A percentile compares a stretch with the other conserved stretches of the same genome.
Evolutionary conservation across 805 yeast genomes (phyloP).

Genomic region (Allodekkera sacchari): DNA sequence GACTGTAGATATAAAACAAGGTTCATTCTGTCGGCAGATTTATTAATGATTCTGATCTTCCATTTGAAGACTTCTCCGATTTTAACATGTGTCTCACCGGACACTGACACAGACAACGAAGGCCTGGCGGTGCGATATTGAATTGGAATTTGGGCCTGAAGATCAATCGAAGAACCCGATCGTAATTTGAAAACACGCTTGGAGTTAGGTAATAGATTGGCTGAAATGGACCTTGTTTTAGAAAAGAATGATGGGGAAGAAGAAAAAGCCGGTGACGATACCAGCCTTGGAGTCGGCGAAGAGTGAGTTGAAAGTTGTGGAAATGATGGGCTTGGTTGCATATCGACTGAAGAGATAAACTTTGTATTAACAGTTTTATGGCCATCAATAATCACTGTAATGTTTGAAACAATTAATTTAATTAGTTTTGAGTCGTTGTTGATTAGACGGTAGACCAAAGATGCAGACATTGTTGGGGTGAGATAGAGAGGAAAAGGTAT

Average conservation of each 20-base stretch:
- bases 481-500: conserved; percentile 24
- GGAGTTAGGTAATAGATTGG: too few relatives aligned
- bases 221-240: too few relatives aligned
- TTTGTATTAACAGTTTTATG: conserved; percentile 19
- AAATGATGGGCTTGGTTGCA: conserved; percentile 9
- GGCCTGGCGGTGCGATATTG: conserved; percentile 8
- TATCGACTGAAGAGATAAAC: conserved; percentile 31
- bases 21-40: conserved; percentile 39
- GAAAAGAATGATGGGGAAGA: too few relatives aligned
- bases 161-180: too few relatives aligned
- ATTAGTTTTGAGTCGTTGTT: conserved; percentile 19
- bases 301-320: too few relatives aligned
- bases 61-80: conserved; percentile 56
- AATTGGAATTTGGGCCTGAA: conserved; percentile 15
- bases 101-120: conserved; percentile 36
- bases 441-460: conserved; percentile 19
- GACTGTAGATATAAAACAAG: conserved; percentile 42
- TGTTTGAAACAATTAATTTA: conserved; percentile 19
- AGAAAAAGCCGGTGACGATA: too few relatives aligned
- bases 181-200: too few relatives aligned
- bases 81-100: conserved; percentile 52
- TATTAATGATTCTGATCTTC: conserved; percentile 60
- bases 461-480: conserved; percentile 10
- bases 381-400: conserved; percentile 13
- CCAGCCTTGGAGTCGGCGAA: too few relatives aligned